These are phyloP conservation scores for Rostrohypoxylon terebratum DNA, from an alignment of 495 filamentous ascomycete genomes.

Conservation along the genomic window DNA sequence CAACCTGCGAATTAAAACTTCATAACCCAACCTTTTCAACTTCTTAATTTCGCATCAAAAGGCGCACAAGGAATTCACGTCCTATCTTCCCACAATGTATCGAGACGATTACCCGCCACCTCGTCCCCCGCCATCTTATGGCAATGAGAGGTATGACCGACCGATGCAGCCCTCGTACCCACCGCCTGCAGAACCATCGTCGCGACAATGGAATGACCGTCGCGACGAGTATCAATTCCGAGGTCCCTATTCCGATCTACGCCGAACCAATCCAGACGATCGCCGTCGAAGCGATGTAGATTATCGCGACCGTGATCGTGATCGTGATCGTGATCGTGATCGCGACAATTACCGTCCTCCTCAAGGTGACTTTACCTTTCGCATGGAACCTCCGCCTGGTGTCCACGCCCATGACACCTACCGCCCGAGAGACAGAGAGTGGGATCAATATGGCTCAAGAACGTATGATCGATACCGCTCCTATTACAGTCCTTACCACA, in stretches of 20 bases:
- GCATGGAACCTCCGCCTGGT: constrained; percentile 55
- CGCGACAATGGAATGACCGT: constrained; percentile 39
- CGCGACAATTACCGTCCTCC: constrained; percentile 51
- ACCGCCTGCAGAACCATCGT: constrained; percentile 22
- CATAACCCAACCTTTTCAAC: background rate
- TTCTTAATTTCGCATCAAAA: background rate
- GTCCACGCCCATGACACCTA: constrained; percentile 44
- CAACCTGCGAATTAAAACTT: background rate
- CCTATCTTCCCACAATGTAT: constrained; percentile 35
- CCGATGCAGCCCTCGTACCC: constrained; percentile 34
- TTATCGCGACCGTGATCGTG: constrained; percentile 30
- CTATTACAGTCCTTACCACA: background rate
- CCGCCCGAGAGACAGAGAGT: constrained; percentile 29
- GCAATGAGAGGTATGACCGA: constrained; percentile 31
- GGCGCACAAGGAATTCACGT: background rate
- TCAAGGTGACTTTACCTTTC: constrained; percentile 61
- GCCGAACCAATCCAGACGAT: constrained; percentile 26
- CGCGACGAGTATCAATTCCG: constrained; percentile 35
- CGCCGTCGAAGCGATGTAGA: constrained; percentile 24
- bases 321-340: constrained; percentile 31
- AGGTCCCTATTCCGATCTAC: constrained; percentile 40
- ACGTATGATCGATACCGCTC: constrained; percentile 41
- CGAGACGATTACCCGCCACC: constrained; percentile 31
- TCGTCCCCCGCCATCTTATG: constrained; percentile 23
- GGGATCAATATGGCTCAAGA: constrained; percentile 17